Evolutionary conservation across 163 green algal species (phyloP).

Genomic region (Picocystis sp.): DNA sequence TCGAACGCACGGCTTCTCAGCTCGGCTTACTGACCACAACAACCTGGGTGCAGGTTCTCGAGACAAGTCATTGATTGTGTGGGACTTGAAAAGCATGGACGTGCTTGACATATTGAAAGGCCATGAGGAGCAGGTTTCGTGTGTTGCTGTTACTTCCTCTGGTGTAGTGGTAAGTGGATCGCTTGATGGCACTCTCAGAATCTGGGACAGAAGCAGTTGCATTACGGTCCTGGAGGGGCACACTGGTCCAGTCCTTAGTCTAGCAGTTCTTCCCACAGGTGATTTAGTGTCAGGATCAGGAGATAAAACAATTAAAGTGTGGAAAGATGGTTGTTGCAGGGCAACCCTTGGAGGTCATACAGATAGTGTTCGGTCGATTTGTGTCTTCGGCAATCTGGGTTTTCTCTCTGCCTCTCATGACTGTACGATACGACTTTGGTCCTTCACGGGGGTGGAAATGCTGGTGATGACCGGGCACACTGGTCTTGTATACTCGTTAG

Average conservation of each 20-base stretch:
- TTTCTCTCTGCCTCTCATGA: slow-evolving; percentile 29
- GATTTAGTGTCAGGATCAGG: slow-evolving; percentile 58
- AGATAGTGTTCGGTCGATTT: slow-evolving; percentile 32
- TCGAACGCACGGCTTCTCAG: too few species aligned
- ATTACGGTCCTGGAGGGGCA: slow-evolving; percentile 41
- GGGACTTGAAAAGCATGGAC: slow-evolving; percentile 29
- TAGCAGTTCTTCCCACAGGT: slow-evolving; percentile 36
- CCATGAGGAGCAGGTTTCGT: slow-evolving; percentile 49
- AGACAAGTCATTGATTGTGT: slow-evolving; percentile 53
- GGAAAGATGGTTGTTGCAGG: slow-evolving; percentile 23
- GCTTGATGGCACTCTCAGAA: slow-evolving; percentile 17
- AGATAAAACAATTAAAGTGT: slow-evolving; percentile 39
- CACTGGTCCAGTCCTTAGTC: slow-evolving; percentile 51
- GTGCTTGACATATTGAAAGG: slow-evolving; percentile 26
- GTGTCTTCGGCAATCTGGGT: slow-evolving; percentile 4
- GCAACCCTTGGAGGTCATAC: slow-evolving; percentile 37
- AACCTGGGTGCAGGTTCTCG: slow-evolving; percentile 30
- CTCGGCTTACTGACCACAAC: too few species aligned
- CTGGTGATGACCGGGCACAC: slow-evolving; percentile 53
- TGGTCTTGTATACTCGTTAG: slow-evolving; percentile 57
- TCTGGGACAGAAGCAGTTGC: slow-evolving; percentile 42
- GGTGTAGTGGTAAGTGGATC: not conserved
- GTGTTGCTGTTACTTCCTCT: slow-evolving; percentile 2
- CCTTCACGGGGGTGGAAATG: slow-evolving; percentile 7
- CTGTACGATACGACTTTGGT: slow-evolving; percentile 12